Percentiles rank a stretch among this genome's conserved stretches.
Conservation (phyloP, 257 asterid genomes). For the Oldenlandia corymbosa region DNA sequence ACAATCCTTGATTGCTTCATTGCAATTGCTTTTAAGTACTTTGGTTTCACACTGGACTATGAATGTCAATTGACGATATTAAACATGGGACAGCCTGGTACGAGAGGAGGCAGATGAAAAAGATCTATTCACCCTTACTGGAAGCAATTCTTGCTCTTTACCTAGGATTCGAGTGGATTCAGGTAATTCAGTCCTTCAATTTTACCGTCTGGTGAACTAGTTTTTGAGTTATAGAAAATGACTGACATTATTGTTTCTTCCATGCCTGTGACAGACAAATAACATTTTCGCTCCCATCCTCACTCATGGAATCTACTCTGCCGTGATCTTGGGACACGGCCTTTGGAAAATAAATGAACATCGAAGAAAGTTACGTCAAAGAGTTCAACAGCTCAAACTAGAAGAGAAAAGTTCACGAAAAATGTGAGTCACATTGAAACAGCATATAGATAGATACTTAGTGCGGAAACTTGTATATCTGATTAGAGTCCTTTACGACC, state of each 20-base stretch:
- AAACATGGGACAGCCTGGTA: constrained; percentile 65
- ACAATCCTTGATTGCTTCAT: background rate
- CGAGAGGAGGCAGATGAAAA: constrained; percentile 85
- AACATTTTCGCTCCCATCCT: constrained; percentile 83
- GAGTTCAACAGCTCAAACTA: constrained; percentile 66
- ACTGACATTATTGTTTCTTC: background rate
- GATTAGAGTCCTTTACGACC: constrained; percentile 4
- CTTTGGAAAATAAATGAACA: constrained; percentile 90
- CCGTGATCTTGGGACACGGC: constrained; percentile 84
- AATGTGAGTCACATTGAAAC: constrained; percentile 10
- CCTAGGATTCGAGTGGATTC: constrained; percentile 96
- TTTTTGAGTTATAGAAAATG: background rate
- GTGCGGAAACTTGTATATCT: constrained; percentile 24
- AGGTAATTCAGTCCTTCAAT: constrained; percentile 41
- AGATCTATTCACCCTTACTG: constrained; percentile 85
- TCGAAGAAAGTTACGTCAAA: constrained; percentile 59
- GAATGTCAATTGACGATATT: background rate
- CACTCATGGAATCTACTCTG: constrained; percentile 87
- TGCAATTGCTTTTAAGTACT: background rate
- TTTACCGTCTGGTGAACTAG: background rate
- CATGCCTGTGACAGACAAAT: constrained; percentile 46
- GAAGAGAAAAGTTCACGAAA: constrained; percentile 32
- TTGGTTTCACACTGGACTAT: background rate
- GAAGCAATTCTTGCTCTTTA: constrained; percentile 81
- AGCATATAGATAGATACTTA: background rate